Base-by-base conservation (phyloP, 495 filamentous ascomycete species). In the Aspergillus biplanus region DNA sequence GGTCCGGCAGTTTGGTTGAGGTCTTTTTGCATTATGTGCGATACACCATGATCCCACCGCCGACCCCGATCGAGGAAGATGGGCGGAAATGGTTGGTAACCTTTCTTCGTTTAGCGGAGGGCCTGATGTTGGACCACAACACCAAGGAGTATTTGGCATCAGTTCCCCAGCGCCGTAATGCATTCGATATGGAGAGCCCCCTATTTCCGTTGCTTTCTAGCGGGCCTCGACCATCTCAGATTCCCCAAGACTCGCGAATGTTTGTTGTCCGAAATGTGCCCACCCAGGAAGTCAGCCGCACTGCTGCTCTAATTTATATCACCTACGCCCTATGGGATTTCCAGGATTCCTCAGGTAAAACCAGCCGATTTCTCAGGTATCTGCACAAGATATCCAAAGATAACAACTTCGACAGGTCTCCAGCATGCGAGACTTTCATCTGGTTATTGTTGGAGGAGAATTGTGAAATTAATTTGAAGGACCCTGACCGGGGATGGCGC, bases 401-500 rank as follows among this genome's bases (percentile, higher is more conserved):
- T 6, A 73, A 80, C 54, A 66, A 72, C 32, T 71, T 82, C 7
- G 78, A 76, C 60, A 69, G 71, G 16, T 64, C 74, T 33, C 79
- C 71, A 0, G 78, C 75, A 6, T 79, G 75, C 53, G 79, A 82
- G 67, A 78, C 75, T 2, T 73, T 82, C 7, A 62, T 79, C n/a
- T 82, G 75, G 73, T 58, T 78, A 7, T 66, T 82, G 11, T 53
- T 82, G 7, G 76, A 80, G 52, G 77, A 82, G 64, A 64, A 61
- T 0, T 76, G 69, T 52, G 74, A 76, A 16, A 49, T 67, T 7
- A 76, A 80, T 61, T 44, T 82, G 62, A 73, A 69, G 48, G 71
- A 78, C 16, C 67, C 75, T 1, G 72, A 79, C 56, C 76, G 78
- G 5, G 69, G 67, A 12, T 82, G 79, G 79, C 74, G 70, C 1